Evolutionary conservation across 2,329 filamentous ascomycete genomes (phyloP).

Genomic region (Scedosporium boydii): DNA sequence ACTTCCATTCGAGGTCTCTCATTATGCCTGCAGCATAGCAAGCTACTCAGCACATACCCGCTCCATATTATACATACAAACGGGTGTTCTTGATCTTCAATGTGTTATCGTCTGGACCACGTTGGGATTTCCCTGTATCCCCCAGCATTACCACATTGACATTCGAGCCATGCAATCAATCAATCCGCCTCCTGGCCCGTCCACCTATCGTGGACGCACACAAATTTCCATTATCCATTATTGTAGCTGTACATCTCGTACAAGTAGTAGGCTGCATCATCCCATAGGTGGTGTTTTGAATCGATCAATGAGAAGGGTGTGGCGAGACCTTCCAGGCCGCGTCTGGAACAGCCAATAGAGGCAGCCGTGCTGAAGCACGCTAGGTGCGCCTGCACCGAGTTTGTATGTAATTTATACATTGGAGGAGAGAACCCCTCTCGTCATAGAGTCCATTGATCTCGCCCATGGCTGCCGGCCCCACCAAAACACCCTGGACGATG

Average conservation of each 20-base stretch:
- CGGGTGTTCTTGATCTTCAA: too few relatives aligned
- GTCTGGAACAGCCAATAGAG: background rate
- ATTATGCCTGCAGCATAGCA: too few relatives aligned
- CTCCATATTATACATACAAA: too few relatives aligned
- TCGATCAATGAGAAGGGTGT: background rate
- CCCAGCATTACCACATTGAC: too few relatives aligned
- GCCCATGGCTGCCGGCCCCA: background rate
- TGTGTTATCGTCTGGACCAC: too few relatives aligned
- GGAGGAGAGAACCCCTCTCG: background rate
- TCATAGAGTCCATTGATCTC: background rate
- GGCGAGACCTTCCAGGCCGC: background rate
- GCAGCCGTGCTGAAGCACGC: background rate
- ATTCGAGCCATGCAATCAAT: too few relatives aligned
- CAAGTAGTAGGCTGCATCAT: background rate
- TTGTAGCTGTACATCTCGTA: background rate
- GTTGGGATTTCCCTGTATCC: too few relatives aligned
- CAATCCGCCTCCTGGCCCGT: background rate
- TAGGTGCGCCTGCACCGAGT: background rate
- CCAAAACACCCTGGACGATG: background rate
- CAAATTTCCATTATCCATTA: background rate
- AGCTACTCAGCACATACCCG: too few relatives aligned
- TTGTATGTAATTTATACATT: background rate
- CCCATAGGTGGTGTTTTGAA: background rate
- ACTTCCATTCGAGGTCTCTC: too few relatives aligned
- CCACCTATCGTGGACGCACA: background rate